phyloP scores from a whole-genome alignment of 768 basidiomycete genomes.

The Daedaleopsis nitida region DNA sequence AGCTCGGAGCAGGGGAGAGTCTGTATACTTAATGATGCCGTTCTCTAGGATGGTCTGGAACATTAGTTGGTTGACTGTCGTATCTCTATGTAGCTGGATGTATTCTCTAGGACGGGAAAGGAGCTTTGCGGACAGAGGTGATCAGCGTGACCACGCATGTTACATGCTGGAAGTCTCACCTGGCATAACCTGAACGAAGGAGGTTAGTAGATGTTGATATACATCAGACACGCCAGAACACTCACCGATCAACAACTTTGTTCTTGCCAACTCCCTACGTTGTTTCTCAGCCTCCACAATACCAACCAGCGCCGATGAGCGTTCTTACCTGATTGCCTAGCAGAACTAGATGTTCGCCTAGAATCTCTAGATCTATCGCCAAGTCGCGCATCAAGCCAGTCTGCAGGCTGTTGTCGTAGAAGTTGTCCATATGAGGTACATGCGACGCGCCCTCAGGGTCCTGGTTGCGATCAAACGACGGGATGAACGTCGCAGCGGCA shows the following conservation, averaged over 20 bases:
- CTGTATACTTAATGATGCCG: slow-evolving; percentile 59
- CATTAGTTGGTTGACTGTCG: slow-evolving; percentile 72
- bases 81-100: slow-evolving; percentile 69
- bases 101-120: slow-evolving; percentile 66
- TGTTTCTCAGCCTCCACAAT: background rate
- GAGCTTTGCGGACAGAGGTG: slow-evolving; percentile 40
- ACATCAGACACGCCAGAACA: background rate
- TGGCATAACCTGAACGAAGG: slow-evolving; percentile 49
- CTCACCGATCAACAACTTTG: slow-evolving; percentile 64
- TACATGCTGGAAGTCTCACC: slow-evolving; percentile 32
- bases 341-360: slow-evolving; percentile 65
- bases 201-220: background rate
- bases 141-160: background rate
- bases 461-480: slow-evolving; percentile 48
- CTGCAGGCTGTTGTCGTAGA: slow-evolving; percentile 71
- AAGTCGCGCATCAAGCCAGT: slow-evolving; percentile 67
- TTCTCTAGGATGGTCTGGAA: slow-evolving; percentile 62
- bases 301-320: background rate
- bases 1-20: slow-evolving; percentile 68
- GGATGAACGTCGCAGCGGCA: slow-evolving; percentile 41
- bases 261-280: slow-evolving; percentile 69
- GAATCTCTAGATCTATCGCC: slow-evolving; percentile 60
- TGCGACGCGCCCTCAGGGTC: slow-evolving; percentile 60
- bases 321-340: slow-evolving; percentile 62
- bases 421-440: slow-evolving; percentile 70